phyloP scores from a whole-genome alignment of 2,329 filamentous ascomycete species.

The Sporothrix protearum region DNA sequence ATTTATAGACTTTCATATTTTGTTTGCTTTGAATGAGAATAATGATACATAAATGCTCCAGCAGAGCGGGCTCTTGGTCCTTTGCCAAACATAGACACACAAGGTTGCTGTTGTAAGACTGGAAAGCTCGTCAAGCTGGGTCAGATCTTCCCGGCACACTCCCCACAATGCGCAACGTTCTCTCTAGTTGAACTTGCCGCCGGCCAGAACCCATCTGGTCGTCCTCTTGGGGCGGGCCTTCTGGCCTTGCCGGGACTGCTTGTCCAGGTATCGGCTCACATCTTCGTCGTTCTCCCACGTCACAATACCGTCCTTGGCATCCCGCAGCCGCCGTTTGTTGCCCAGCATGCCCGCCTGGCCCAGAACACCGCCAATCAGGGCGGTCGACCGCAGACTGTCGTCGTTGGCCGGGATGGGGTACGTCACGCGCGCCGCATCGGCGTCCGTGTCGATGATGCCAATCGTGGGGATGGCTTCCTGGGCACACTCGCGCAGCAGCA shows the following conservation, averaged over 20 bases:
- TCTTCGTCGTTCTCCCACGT: constrained; percentile 50
- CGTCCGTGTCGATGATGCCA: constrained; percentile 90
- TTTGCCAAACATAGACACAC: background rate
- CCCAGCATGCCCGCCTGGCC: constrained; percentile 80
- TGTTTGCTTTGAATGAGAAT: background rate
- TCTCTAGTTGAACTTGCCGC: background rate
- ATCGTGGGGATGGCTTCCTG: constrained; percentile 87
- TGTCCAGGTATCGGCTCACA: background rate
- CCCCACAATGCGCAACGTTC: background rate
- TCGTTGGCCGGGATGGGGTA: constrained; percentile 97
- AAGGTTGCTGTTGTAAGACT: background rate
- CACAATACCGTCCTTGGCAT: constrained; percentile 59
- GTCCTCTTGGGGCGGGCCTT: background rate
- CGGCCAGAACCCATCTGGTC: background rate
- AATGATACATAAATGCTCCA: background rate
- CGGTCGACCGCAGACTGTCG: constrained; percentile 80
- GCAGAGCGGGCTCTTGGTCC: background rate
- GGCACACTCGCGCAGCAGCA: constrained; percentile 86
- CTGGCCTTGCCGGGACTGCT: background rate
- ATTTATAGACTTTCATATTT: background rate
- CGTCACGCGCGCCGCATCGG: constrained; percentile 87
- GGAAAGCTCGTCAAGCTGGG: background rate
- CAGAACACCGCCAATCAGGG: constrained; percentile 79
- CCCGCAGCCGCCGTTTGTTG: constrained; percentile 61
- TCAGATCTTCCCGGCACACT: background rate